Conservation (phyloP, 2,329 filamentous ascomycete genomes). For the Capronia coronata region DNA sequence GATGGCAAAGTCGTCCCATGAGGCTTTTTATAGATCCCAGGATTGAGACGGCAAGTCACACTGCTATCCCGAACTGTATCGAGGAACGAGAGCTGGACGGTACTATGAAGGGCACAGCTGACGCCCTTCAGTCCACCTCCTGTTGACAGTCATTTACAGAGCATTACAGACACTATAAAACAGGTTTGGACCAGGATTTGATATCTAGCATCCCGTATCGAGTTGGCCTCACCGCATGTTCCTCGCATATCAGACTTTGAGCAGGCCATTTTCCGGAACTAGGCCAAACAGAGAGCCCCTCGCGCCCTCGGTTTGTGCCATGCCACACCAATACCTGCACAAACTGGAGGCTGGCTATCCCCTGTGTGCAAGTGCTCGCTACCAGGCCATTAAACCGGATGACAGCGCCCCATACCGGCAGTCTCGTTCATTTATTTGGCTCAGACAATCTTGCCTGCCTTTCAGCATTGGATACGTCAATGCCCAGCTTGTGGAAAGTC, state of each 20-base stretch:
- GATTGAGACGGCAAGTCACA: neutral
- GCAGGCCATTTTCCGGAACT: slow-evolving; percentile 13
- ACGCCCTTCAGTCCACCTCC: neutral
- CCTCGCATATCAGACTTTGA: slow-evolving; percentile 4
- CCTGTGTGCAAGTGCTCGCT: slow-evolving; percentile 3
- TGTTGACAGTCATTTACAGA: slow-evolving; percentile 1
- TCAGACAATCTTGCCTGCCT: neutral
- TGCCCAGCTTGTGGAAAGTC: slow-evolving; percentile 18
- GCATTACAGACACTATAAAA: neutral
- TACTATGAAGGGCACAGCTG: neutral
- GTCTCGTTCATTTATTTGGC: neutral
- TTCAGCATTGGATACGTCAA: neutral
- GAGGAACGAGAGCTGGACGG: neutral
- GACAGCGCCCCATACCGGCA: too few relatives aligned
- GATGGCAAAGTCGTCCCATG: too few relatives aligned
- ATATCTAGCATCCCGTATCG: neutral
- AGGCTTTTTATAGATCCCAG: slow-evolving; percentile 1
- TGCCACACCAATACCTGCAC: neutral
- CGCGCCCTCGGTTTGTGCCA: neutral
- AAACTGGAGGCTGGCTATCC: neutral
- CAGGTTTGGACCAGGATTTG: neutral
- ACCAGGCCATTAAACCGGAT: too few relatives aligned
- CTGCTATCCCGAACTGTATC: neutral
- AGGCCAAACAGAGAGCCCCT: neutral
- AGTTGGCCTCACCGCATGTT: neutral